Evolutionary conservation across 1,284 basidiomycete genomes (phyloP), one percentile per base, ranked within the genome.

Genomic region (Dichomitus squalens): DNA sequence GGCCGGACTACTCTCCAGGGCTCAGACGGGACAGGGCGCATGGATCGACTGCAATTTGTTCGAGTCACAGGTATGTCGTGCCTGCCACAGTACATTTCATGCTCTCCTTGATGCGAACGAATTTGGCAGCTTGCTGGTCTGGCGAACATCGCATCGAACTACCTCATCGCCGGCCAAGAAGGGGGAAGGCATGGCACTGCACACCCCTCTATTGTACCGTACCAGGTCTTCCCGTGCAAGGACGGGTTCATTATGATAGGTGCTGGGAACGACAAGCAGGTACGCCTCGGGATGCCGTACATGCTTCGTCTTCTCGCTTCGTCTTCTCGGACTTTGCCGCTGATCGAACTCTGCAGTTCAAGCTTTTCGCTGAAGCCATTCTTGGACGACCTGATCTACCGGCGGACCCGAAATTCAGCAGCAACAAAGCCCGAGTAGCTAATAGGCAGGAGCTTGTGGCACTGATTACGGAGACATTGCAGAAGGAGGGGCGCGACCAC

Each of bases 211-310:
- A 88, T 96, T 66, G 94, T 95, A 2, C 94, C 94, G 0, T 96
- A 96, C 74, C 91, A 96, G 72, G 93, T 92, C 7, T 95, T 98
- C 71, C 85, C 90, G 0, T 96, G 94, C 70, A 83, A 86, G 68
- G 88, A 95, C 69, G 90, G 92, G n/a, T 95, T 87, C 70, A 75
- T 97, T 59, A 96, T 97, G 94, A 87, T 98, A 54, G 95, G 94
- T 43, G 95, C 93, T 2, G 95, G 94, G 1, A 97, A 96, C 73
- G 87, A 96, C 68, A 88, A 85, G 63, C 94, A 93, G 79, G 93
- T 90, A 66, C 53, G 73, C 25, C 44, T 21, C 29, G 18, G 44
- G 44, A 47, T 47, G 44, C 29, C 44, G 20, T 47, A 47, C n/a
- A 20, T 18, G 29, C 29, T 31, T 31, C 29, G 5, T 31, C n/a